Evolutionary conservation across 2,329 filamentous ascomycete genomes (phyloP), one percentile per base, ranked within the genome.

Genomic region (Beauveria brongniartii): DNA sequence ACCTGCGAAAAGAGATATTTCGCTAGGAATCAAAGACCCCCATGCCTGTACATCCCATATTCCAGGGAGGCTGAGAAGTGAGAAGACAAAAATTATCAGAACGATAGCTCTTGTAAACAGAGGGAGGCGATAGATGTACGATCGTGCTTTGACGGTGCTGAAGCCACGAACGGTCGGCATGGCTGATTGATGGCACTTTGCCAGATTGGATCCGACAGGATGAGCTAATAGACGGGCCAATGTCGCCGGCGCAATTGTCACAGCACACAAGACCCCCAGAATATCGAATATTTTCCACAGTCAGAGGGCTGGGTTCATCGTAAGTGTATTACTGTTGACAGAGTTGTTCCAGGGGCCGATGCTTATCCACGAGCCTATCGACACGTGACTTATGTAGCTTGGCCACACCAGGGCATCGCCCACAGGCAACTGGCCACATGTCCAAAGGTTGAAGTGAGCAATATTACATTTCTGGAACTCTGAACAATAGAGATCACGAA

Each of bases 101-200:
- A 92, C 72, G 16, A 92, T 82, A 20, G 82, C 73, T 55, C 92
- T 85, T 28, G 94, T 97, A 71, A 94, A 92, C 1, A 97, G 80
- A 41, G 94, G 93, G n/a, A 97, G 80, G 54, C 92, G 87, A 63
- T 90, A 80, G 65, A 96, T 70, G 72, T 96, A 97, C 9, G 90
- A 90, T 65, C 91, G 88, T 68, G 92, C 81, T 67, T 91, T 86
- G 63, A 82, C 74, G 37, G 88, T 84, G 74, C 87, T 92, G 74
- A 95, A 87, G 61, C 67, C 68, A 57, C 69, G 71, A 41, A 73
- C 66, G 63, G 67, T 69, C 55, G 72, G 69, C 70, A 73, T 73
- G 62, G 63, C 64, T 66, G 66, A 59, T 64, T 41, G 52, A 52
- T 59, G 26, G 20, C 9, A 4, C 16, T 43, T n/a, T 22, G 30